A percentile compares a stretch with the other conserved stretches of the same genome.
Conservation (phyloP, 1,139 yeast species). For the Saccharomycopsis hybrid region DNA sequence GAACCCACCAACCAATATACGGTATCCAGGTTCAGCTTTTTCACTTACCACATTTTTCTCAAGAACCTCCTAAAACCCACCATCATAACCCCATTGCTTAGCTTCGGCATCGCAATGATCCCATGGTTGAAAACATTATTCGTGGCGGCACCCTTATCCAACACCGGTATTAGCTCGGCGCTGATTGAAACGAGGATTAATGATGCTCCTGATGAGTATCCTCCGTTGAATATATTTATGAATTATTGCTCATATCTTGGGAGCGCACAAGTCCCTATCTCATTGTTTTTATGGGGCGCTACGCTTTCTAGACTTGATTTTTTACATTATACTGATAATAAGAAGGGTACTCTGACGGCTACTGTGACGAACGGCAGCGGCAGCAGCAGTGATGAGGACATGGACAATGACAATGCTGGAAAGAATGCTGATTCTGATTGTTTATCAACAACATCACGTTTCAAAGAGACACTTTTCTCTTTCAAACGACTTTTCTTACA, state of each 20-base stretch:
- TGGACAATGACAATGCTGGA: not conserved
- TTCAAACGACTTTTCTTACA: slow-evolving; percentile 5
- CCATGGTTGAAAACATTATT: slow-evolving; percentile 69
- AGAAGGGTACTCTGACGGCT: too few relatives aligned
- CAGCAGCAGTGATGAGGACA: not conserved
- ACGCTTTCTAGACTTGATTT: slow-evolving; percentile 52
- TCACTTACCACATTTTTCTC: slow-evolving; percentile 25
- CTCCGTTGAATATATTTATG: slow-evolving; percentile 65
- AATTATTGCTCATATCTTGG: slow-evolving; percentile 64
- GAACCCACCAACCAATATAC: too few relatives aligned
- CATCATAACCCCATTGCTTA: slow-evolving; percentile 46
- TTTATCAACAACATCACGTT: too few relatives aligned
- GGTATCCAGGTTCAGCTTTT: too few relatives aligned
- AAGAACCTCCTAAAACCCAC: slow-evolving; percentile 50
- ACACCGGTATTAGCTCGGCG: not conserved
- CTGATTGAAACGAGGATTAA: slow-evolving; percentile 18
- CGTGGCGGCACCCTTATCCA: slow-evolving; percentile 28
- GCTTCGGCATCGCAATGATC: slow-evolving; percentile 58
- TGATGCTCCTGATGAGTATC: slow-evolving; percentile 63
- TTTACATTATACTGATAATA: slow-evolving; percentile 2
- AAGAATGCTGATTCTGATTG: too few relatives aligned
- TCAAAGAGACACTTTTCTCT: not conserved
- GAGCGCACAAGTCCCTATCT: slow-evolving; percentile 68
- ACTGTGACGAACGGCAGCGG: too few relatives aligned
- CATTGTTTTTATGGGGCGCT: slow-evolving; percentile 62